Base-by-base conservation (phyloP, 306 rosid genomes). In the Trifolium fragiferum region DNA sequence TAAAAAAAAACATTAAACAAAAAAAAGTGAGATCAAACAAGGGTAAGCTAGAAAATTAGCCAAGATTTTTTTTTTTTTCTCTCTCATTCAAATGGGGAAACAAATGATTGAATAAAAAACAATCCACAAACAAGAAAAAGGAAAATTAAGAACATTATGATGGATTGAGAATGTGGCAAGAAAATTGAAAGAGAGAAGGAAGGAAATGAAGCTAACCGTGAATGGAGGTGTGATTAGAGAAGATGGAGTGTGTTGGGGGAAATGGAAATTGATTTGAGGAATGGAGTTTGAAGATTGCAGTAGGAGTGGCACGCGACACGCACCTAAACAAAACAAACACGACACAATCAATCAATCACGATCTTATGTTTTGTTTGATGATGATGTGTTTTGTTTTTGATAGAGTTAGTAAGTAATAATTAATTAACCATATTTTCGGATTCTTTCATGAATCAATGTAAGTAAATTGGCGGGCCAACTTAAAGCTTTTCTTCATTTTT, bases 151-250 rank as follows among this genome's bases (percentile, higher is more conserved):
- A 25, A 25, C 2, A 61, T 27, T 64, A 65, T 6, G 53, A 61
- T 64, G 70, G 51, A 55, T 35, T 65, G 59, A 18, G 67, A 70
- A 75, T 44, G 64, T 16, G 65, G 19, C 3, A 54, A 18, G 5
- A 21, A 44, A 38, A 15, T 33, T 57, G 46, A 50, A 38, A 27
- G 61, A 78, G 46, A 65, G 58, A 37, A n/a, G n/a, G n/a, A n/a
- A n/a, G n/a, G n/a, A n/a, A n/a, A 62, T 44, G 73, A 79, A 71
- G 65, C 82, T 25, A 67, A 83, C 80, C 74, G 66, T 72, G 59
- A 57, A 60, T 16, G 50, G 67, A 64, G 53, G 62, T 23, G 46
- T 54, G 72, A 69, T 15, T n/a, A 50, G 4, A 59, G 6, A 60
- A 51, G 37, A 40, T 13, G 64, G 70, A 78, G 66, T 58, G 68